Percentiles rank a stretch among this genome's conserved stretches.
Conservation (phyloP, 768 basidiomycete species). For the Suillus hirtellus region DNA sequence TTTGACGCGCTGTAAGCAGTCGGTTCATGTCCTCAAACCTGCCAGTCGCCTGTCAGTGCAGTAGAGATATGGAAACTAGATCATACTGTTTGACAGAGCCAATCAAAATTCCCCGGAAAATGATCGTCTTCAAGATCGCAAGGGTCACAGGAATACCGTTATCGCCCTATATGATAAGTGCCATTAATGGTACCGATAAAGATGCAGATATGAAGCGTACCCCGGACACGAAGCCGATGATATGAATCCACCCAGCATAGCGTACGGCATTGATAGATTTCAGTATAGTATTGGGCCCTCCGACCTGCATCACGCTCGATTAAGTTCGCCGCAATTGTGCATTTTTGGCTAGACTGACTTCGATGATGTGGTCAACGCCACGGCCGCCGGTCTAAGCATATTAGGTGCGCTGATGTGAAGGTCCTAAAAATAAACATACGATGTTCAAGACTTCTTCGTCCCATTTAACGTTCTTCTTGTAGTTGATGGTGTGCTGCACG, state of each 20-base stretch:
- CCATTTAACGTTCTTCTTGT: conserved; percentile 58
- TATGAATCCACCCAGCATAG: conserved; percentile 45
- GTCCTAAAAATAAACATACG: conserved; percentile 29
- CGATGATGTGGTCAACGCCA: conserved; percentile 39
- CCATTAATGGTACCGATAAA: not conserved
- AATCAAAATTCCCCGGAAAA: conserved; percentile 52
- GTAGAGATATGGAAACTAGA: not conserved
- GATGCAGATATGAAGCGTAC: conserved; percentile 23
- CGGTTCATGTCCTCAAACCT: conserved; percentile 57
- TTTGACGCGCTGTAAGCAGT: conserved; percentile 44
- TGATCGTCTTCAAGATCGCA: conserved; percentile 42
- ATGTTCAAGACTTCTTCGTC: conserved; percentile 50
- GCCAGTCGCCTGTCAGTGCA: not conserved
- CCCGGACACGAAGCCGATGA: conserved; percentile 53
- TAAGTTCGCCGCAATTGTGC: not conserved
- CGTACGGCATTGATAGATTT: conserved; percentile 43
- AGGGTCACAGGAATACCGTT: conserved; percentile 32
- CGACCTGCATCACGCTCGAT: conserved; percentile 39
- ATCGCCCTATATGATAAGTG: conserved; percentile 19
- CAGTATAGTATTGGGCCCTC: conserved; percentile 51
- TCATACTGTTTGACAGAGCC: conserved; percentile 61
- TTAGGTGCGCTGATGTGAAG: not conserved
- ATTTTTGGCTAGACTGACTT: conserved; percentile 10
- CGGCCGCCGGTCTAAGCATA: conserved; percentile 29
- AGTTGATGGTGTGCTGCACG: conserved; percentile 59